Base-by-base conservation (phyloP, 192 early-diverging fungal genomes). In the Neocallimastix lanati region DNA sequence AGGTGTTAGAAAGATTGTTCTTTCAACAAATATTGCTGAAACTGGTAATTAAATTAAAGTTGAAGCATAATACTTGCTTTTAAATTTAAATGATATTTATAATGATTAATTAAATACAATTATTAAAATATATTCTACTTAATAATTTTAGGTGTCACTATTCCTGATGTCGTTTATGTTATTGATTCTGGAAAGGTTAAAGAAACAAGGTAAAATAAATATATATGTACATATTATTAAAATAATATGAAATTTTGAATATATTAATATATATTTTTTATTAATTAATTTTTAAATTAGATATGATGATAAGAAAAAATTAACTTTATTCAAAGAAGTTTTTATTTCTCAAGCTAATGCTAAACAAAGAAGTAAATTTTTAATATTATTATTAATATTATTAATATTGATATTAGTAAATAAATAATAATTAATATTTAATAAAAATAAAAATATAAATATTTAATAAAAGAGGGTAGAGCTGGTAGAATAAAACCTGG, bases 21-120 rank as follows among this genome's bases (percentile, higher is more conserved):
- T 94, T 21, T 85, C 90, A 5, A 94, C 93, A 36, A 94, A 94
- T 76, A 91, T 94, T 78, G 93, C 93, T 14, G 93, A 94, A 83
- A 94, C 93, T 0, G 92, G 93, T 81, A 92, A n/a, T n/a, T n/a
- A n/a, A n/a, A n/a, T n/a, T n/a, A n/a, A n/a, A n/a, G n/a, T n/a
- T n/a, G n/a, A n/a, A n/a, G n/a, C n/a, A n/a, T n/a, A n/a, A n/a
- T n/a, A n/a, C n/a, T n/a, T n/a, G n/a, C n/a, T n/a, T n/a, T n/a
- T n/a, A n/a, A n/a, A n/a, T n/a, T n/a, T n/a, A n/a, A n/a, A n/a
- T n/a, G n/a, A n/a, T n/a, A n/a, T n/a, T n/a, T n/a, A n/a, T n/a
- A n/a, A n/a, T n/a, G n/a, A n/a, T n/a, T n/a, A n/a, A n/a, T n/a
- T n/a, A n/a, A n/a, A n/a, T n/a, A n/a, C n/a, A n/a, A n/a, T n/a